phyloP scores from a whole-genome alignment of 495 filamentous ascomycete genomes.

The Penicillium flavigenum region DNA sequence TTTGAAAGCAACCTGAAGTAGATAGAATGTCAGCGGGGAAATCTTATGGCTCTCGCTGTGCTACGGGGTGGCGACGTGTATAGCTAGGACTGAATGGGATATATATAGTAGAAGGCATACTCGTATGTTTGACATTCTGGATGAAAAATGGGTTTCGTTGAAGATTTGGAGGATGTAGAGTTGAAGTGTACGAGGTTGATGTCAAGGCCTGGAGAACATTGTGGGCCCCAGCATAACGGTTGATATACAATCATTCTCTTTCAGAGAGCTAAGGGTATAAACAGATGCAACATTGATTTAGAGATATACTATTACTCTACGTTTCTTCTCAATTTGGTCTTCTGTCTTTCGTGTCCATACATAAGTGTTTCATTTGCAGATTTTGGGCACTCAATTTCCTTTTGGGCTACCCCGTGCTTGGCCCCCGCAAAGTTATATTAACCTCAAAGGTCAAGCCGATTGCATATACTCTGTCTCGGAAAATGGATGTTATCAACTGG shows the following conservation, averaged over 20 bases:
- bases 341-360: no score
- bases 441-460: neutral
- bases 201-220: neutral
- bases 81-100: neutral
- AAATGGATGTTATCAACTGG: neutral
- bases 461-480: neutral
- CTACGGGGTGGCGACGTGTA: no score
- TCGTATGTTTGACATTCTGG: conserved; percentile 22
- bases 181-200: neutral
- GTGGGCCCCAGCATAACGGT: neutral
- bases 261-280: neutral
- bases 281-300: neutral
- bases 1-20: conserved; percentile 48
- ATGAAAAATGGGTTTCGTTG: neutral
- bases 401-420: neutral
- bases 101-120: conserved; percentile 7
- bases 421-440: neutral
- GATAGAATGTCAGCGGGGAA: conserved; percentile 3
- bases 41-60: no score
- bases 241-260: neutral
- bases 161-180: neutral
- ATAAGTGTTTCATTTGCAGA: no score
- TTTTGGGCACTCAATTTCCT: neutral
- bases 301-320: neutral
- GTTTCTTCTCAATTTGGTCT: neutral